phyloP scores from a whole-genome alignment of 257 asterid genomes.

The Fraxinus pennsylvanica region DNA sequence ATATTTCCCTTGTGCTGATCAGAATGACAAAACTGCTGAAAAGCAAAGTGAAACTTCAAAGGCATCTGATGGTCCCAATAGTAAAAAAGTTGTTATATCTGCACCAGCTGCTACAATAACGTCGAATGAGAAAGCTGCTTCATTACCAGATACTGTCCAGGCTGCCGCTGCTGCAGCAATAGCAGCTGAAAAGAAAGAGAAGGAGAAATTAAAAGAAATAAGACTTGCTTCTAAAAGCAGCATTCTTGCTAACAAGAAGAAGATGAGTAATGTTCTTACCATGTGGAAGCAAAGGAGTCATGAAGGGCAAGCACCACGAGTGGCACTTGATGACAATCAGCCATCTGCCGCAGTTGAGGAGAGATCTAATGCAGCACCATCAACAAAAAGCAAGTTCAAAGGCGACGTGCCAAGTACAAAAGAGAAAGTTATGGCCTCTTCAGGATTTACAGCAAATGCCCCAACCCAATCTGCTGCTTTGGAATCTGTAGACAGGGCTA shows the following conservation, averaged over 20 bases:
- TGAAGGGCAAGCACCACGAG: constrained; percentile 92
- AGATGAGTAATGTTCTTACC: constrained; percentile 89
- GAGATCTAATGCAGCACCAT: constrained; percentile 46
- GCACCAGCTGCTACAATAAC: constrained; percentile 94
- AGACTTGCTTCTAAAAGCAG: constrained; percentile 91
- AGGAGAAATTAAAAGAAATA: constrained; percentile 82
- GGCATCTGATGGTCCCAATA: constrained; percentile 53
- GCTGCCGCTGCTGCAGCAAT: constrained; percentile 99
- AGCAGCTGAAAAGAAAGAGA: constrained; percentile 98
- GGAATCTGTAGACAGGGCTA: constrained; percentile 66
- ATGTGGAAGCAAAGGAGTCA: constrained; percentile 99
- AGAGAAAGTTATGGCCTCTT: constrained; percentile 40
- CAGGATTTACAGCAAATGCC: constrained; percentile 41
- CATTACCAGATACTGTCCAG: constrained; percentile 91
- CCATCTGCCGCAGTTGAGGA: constrained; percentile 49
- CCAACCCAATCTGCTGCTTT: constrained; percentile 41
- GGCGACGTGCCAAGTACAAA: constrained; percentile 42
- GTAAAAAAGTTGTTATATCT: constrained; percentile 74
- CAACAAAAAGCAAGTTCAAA: constrained; percentile 57
- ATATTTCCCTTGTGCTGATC: constrained; percentile 76
- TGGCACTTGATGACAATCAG: constrained; percentile 66
- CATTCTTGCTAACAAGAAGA: constrained; percentile 89
- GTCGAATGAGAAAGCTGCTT: constrained; percentile 70
- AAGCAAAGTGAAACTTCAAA: constrained; percentile 55
- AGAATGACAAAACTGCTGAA: constrained; percentile 64